Evolutionary conservation across 2,329 filamentous ascomycete species (phyloP), one percentile per base, ranked within the genome.

Genomic region (Pestalotiopsis sp.): DNA sequence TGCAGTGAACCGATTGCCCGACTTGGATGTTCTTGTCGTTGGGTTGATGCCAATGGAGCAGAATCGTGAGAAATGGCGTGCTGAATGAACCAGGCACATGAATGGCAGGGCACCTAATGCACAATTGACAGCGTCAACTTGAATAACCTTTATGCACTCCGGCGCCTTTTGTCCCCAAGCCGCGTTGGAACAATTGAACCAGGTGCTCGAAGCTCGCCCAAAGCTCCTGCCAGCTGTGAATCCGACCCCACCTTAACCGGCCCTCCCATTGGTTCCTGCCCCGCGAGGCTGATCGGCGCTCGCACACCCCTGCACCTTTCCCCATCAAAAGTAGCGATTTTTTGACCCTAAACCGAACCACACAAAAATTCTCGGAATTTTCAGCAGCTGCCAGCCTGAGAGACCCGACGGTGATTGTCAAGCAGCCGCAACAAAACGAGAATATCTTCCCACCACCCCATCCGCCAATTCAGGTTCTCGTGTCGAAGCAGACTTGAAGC

Each of bases 291-390:
- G 59, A 69, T 49, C 59, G 59, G 25, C 20, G 45, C 17, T 9
- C 45, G 59, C 59, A 62, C 59, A 62, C 59, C 59, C 41, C 61
- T 52, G 38, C 61, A 25, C 59, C 36, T 38, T 25, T 25, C 61
- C 40, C 38, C 59, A 38, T 62, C 36, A 49, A 65, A 61, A 66
- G 60, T 65, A 71, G 66, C 68, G 68, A 70, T 69, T 71, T 70
- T 52, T 73, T 78, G 83, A 83, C 83, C 83, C 83, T 84, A 83
- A 85, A 80, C 80, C 82, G 81, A 81, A 79, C 84, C 84, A 81
- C 85, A 86, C 83, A 86, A 85, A 83, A 73, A 76, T 75, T 75
- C 67, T 72, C 70, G 72, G 71, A 66, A 69, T 70, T 72, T 64
- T 64, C 56, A n/a, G 14, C 17, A 64, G 61, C 38, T 52, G 38